Evolutionary conservation across 2,329 filamentous ascomycete species (phyloP).

Genomic region (Raffaelea albimanens): DNA sequence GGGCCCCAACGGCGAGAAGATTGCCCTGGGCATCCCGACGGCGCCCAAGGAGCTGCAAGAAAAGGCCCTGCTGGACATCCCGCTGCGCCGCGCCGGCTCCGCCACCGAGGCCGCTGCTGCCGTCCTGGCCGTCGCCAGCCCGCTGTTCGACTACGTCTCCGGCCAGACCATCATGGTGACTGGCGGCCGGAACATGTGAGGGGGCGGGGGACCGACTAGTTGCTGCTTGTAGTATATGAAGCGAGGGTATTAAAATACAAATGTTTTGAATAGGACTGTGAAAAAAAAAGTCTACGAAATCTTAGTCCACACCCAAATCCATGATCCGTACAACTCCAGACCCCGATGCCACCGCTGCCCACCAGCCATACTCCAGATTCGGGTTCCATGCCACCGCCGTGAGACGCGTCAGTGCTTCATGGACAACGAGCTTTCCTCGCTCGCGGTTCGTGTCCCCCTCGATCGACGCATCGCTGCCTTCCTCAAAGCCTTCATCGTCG

Average conservation of each 20-base stretch:
- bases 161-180: slow-evolving; percentile 85
- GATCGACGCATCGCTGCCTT: slow-evolving; percentile 17
- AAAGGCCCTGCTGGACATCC: slow-evolving; percentile 57
- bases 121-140: slow-evolving; percentile 70
- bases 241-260: slow-evolving; percentile 8
- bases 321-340: slow-evolving; percentile 58
- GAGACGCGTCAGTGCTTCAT: slow-evolving; percentile 54
- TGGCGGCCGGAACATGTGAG: slow-evolving; percentile 57
- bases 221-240: neutral
- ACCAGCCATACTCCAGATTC: slow-evolving; percentile 54
- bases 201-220: too few species aligned
- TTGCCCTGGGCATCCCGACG: slow-evolving; percentile 63
- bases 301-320: slow-evolving; percentile 47
- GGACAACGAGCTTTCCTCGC: slow-evolving; percentile 31
- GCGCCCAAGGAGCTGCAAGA: slow-evolving; percentile 39
- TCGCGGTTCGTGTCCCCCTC: slow-evolving; percentile 15
- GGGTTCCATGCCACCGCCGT: slow-evolving; percentile 60
- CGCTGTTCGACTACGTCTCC: slow-evolving; percentile 73
- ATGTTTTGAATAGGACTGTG: too few species aligned
- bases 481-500: slow-evolving; percentile 12
- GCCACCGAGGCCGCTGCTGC: slow-evolving; percentile 72
- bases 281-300: too few species aligned
- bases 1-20: slow-evolving; percentile 65
- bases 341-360: slow-evolving; percentile 57
- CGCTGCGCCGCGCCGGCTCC: slow-evolving; percentile 65